Evolutionary conservation across 1,139 yeast species (phyloP).

Genomic region (Protomyces pachydermus): DNA sequence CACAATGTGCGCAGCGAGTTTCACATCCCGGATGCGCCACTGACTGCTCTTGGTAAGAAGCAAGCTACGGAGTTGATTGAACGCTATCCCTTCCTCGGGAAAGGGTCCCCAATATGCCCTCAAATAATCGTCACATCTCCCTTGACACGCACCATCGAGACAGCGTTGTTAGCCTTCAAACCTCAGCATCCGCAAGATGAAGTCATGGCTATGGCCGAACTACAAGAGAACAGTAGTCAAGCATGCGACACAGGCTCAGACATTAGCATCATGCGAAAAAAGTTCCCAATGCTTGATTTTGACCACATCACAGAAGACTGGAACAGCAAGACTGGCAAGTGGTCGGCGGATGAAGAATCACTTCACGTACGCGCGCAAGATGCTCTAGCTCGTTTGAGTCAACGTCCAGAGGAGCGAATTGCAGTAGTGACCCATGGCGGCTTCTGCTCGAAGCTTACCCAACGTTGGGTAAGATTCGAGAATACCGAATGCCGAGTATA

Average conservation of each 20-base stretch:
- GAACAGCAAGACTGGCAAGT: conserved; percentile 26
- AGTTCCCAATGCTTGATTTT: conserved; percentile 19
- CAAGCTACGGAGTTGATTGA: conserved; percentile 26
- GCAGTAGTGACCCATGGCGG: conserved; percentile 30
- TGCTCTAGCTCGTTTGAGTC: conserved; percentile 5
- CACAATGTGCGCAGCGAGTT: conserved; percentile 29
- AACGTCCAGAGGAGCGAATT: conserved; percentile 20
- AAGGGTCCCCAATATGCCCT: background rate
- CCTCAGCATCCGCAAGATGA: background rate
- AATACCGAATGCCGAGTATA: background rate
- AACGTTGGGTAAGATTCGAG: background rate
- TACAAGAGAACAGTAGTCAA: conserved; percentile 27
- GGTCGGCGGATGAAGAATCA: conserved; percentile 24
- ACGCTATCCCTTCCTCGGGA: conserved; percentile 5
- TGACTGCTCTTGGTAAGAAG: conserved; percentile 28
- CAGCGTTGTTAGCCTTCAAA: conserved; percentile 28
- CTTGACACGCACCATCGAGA: conserved; percentile 31
- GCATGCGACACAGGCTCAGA: conserved; percentile 30
- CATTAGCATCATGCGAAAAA: background rate
- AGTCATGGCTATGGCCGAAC: conserved; percentile 21
- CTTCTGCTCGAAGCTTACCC: conserved; percentile 14
- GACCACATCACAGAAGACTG: conserved; percentile 20
- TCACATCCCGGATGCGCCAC: conserved; percentile 30
- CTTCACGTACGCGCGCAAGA: conserved; percentile 19
- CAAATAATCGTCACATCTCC: conserved; percentile 32